Evolutionary conservation across 179 eudicot species (phyloP), one percentile per base, ranked within the genome.

Genomic region (Drosera spatulata): DNA sequence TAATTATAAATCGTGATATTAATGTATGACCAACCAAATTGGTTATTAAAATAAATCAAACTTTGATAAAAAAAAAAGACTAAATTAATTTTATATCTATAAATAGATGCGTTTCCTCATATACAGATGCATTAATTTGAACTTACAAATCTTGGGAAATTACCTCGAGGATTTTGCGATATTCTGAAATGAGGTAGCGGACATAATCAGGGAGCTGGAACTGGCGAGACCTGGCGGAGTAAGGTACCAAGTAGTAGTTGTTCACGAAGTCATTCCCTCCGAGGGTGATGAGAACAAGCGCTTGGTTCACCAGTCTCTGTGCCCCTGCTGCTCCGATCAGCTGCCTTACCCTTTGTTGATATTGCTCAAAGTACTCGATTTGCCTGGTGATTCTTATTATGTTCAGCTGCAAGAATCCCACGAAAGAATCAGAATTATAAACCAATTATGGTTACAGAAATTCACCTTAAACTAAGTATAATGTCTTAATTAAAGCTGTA

Each of bases 261-360:
- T 77, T 77, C 4, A 77, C 81, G 6, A 77, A 77, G 55, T 77
- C 81, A 50, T 77, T 77, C 60, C 81, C 81, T 22, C 33, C 33
- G 33, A 22, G 33, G 33, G 33, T 22, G 33, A 22, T 22, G 33
- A 22, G 33, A 22, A 22, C 81, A 1, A 77, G 47, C 38, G 81
- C 81, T 37, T 63, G 61, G 61, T 60, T 73, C 52, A 77, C 81
- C 1, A 77, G 75, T 12, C 58, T 53, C 37, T 50, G 57, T 6
- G 75, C 41, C 10, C 46, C 55, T 0, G 5, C 66, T 14, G 33
- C 62, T 49, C 81, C 81, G 7, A 77, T 70, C 15, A 63, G 53
- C 45, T 51, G 53, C 44, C 78, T 67, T 50, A 77, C 73, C 49
- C 73, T 60, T 58, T 67, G 73, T 51, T 77, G 78, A 66, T 77